These are phyloP conservation scores for Aspergillus versicolor DNA, from an alignment of 2,329 filamentous ascomycete genomes.

Conservation along the genomic window DNA sequence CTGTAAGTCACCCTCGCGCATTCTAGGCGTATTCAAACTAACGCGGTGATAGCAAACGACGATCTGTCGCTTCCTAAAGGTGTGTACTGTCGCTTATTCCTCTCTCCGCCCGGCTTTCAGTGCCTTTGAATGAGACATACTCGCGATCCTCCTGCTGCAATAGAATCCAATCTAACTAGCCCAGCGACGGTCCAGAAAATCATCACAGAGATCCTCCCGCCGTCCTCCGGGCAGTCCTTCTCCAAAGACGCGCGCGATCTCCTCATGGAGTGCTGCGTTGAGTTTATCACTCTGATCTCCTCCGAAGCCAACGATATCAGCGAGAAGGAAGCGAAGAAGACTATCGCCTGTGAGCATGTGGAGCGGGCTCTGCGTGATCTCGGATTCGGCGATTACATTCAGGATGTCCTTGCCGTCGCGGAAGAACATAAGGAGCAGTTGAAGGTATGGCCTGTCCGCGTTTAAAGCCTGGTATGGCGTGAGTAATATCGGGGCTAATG, in stretches of 20 bases:
- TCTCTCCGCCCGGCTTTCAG: not conserved
- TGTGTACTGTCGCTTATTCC: constrained; percentile 24
- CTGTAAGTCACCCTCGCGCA: constrained; percentile 35
- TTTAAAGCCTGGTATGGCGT: not conserved
- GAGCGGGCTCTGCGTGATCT: constrained; percentile 90
- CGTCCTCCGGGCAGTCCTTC: constrained; percentile 76
- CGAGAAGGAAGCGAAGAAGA: constrained; percentile 98
- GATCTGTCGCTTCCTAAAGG: constrained; percentile 62
- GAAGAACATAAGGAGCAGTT: constrained; percentile 89
- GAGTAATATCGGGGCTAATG: not conserved
- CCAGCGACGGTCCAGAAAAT: constrained; percentile 75
- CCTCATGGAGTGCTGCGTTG: constrained; percentile 96
- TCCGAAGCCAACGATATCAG: constrained; percentile 98
- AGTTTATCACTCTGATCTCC: constrained; percentile 98
- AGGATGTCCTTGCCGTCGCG: constrained; percentile 80
- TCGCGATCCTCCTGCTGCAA: not conserved
- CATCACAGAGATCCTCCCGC: constrained; percentile 85
- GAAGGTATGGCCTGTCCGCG: constrained; percentile 63
- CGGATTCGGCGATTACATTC: constrained; percentile 89
- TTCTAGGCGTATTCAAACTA: constrained; percentile 20
- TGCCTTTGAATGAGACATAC: too few species aligned
- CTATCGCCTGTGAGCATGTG: constrained; percentile 96
- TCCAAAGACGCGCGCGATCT: constrained; percentile 94
- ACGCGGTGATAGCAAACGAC: constrained; percentile 49
- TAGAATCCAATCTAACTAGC: constrained; percentile 1